Conservation (phyloP, 306 rosid species). For the Fagus crenata region DNA sequence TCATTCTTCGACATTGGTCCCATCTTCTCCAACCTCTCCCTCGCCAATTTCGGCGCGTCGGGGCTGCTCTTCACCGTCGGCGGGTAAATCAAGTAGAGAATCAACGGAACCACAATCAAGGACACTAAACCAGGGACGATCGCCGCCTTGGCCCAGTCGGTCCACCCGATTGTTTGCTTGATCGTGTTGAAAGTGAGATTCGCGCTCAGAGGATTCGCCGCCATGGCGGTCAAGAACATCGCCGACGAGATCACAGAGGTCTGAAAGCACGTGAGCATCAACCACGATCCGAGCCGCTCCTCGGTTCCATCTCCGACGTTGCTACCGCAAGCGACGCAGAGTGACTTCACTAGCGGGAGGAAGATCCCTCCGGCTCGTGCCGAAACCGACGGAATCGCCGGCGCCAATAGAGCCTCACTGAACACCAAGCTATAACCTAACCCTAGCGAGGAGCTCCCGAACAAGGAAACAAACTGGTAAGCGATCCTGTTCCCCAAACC, state of each 20-base stretch:
- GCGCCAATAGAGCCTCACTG: slow-evolving; percentile 90
- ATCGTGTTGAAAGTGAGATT: slow-evolving; percentile 70
- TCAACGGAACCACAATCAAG: slow-evolving; percentile 77
- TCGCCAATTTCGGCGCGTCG: slow-evolving; percentile 91
- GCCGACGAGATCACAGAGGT: slow-evolving; percentile 94
- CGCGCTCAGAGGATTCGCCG: slow-evolving; percentile 91
- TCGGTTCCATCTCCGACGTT: slow-evolving; percentile 94
- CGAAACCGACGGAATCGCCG: slow-evolving; percentile 94
- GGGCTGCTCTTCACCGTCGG: slow-evolving; percentile 85
- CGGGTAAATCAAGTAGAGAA: slow-evolving; percentile 78
- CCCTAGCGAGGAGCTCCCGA: slow-evolving; percentile 93
- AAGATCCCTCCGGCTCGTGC: slow-evolving; percentile 97
- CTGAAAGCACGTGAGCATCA: slow-evolving; percentile 97
- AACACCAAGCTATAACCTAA: slow-evolving; percentile 92
- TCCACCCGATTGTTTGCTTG: slow-evolving; percentile 89
- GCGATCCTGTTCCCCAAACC: slow-evolving; percentile 95
- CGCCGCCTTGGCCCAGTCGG: slow-evolving; percentile 91
- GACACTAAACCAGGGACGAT: slow-evolving; percentile 90
- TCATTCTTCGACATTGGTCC: slow-evolving; percentile 81
- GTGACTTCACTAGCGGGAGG: slow-evolving; percentile 79
- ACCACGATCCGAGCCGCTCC: slow-evolving; percentile 72
- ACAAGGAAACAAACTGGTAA: slow-evolving; percentile 77
- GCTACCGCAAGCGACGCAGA: slow-evolving; percentile 94
- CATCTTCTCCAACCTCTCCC: slow-evolving; percentile 83
- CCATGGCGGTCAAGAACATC: slow-evolving; percentile 97